Base-by-base conservation (phyloP, 1,139 yeast genomes). In the Suhomyces maxii region DNA sequence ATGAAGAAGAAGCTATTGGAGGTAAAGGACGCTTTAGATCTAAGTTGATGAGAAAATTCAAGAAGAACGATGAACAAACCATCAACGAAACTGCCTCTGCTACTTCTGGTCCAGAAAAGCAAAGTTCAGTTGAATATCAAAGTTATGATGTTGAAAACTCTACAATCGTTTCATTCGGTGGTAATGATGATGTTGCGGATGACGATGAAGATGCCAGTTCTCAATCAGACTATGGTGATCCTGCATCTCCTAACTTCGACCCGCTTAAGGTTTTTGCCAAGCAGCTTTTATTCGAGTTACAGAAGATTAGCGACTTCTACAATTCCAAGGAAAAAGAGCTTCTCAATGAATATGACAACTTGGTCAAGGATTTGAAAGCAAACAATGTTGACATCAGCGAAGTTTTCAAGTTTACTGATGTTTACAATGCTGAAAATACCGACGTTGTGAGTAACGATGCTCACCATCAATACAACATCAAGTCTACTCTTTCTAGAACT, bases 281-380 rank as follows among this genome's bases (percentile, higher is more conserved):
- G 44, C 80, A 82, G 13, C 69, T 86, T 47, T 75, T 83, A 54
- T 63, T 59, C 28, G 90, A 86, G 59, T 70, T 83, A 48, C 57
- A 59, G 34, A 84, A 83, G 57, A 75, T 86, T 37, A 77, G 79
- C 58, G 60, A 60, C n/a, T 86, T 86, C 57, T 84, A 77, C 60
- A 58, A 60, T 36, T 54, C 57, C 7, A 82, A 79, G 47, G 85
- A 81, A 57, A 59, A 61, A 18, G 80, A 78, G 52, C 65, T 83
- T 3, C 71, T 62, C 45, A 63, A 54, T 11, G 79, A 76, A 43
- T 79, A 76, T 56, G 76, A 73, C 43, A 67, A 68, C 36, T 66
- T 83, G 46, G 54, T 77, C 25, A 70, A 61, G 49, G 77, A 73
- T 49, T 65, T 73, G 52, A 60, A 62, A 47, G 54, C 61, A 25